These are phyloP conservation scores for Podospora comata DNA, from an alignment of 495 filamentous ascomycete genomes.

Conservation along the genomic window DNA sequence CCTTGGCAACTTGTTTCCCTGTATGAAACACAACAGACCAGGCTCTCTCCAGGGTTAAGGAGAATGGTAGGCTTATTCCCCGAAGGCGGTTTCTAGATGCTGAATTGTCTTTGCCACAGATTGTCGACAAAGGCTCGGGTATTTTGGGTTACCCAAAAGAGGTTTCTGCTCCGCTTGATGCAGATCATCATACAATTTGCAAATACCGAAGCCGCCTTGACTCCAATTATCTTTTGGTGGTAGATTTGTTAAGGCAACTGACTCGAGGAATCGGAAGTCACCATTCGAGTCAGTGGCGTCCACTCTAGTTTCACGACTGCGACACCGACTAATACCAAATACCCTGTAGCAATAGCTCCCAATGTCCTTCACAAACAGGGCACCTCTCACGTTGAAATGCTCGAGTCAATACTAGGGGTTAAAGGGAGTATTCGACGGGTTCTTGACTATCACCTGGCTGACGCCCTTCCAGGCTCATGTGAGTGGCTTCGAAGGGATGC, in stretches of 20 bases:
- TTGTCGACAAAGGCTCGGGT: not conserved
- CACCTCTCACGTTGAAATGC: too few species aligned
- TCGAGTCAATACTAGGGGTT: not conserved
- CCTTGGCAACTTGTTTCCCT: not conserved
- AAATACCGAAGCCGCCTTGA: not conserved
- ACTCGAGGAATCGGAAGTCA: not conserved
- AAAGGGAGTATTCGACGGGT: not conserved
- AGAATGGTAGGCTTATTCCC: not conserved
- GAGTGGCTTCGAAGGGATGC: not conserved
- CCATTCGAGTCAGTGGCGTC: too few species aligned
- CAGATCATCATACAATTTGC: not conserved
- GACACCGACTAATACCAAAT: too few species aligned
- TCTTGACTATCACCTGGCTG: not conserved
- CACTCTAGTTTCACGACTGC: too few species aligned
- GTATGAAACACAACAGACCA: not conserved
- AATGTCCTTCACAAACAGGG: too few species aligned
- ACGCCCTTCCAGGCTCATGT: not conserved
- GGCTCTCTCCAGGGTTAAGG: not conserved
- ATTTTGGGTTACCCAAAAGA: not conserved
- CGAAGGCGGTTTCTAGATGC: too few species aligned
- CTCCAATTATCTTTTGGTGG: not conserved
- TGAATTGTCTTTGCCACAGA: not conserved
- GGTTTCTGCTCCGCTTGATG: not conserved
- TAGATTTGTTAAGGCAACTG: not conserved
- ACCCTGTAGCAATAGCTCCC: too few species aligned